A percentile compares a stretch with the other conserved stretches of the same genome.
phyloP scores from a whole-genome alignment of 1,139 yeast genomes.

The Geotrichum macrosporum region DNA sequence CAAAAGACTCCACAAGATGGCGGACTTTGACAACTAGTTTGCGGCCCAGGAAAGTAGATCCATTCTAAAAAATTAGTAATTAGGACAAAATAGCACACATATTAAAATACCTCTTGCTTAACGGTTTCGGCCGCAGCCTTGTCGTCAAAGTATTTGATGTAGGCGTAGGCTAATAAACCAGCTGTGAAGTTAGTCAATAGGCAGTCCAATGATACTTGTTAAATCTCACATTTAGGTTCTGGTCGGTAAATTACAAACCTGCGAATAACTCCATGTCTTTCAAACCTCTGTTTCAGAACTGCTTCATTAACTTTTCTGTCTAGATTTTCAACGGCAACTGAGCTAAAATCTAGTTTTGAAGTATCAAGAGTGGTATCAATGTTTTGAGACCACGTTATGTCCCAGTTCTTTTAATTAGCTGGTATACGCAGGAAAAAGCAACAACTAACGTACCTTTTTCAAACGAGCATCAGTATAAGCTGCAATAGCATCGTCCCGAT shows the following conservation, averaged over 20 bases:
- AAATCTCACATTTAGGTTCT: slow-evolving; percentile 8
- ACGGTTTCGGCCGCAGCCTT: slow-evolving; percentile 14
- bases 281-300: slow-evolving; percentile 18
- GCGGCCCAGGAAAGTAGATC: slow-evolving; percentile 1
- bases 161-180: slow-evolving; percentile 9
- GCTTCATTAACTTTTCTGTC: slow-evolving; percentile 16
- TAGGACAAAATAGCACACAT: not conserved
- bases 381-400: slow-evolving; percentile 22
- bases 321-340: slow-evolving; percentile 18
- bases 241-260: slow-evolving; percentile 17
- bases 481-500: slow-evolving; percentile 83
- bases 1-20: slow-evolving; percentile 18
- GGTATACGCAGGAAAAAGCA: not conserved
- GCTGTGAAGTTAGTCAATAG: not conserved
- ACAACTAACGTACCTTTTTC: slow-evolving; percentile 12
- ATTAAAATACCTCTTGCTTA: slow-evolving; percentile 13
- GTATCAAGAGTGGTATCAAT: slow-evolving; percentile 20
- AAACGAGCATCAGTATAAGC: slow-evolving; percentile 54
- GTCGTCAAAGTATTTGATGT: slow-evolving; percentile 16
- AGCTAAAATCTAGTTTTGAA: slow-evolving; percentile 19
- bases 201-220: not conserved
- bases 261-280: slow-evolving; percentile 19
- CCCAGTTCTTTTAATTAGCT: slow-evolving; percentile 17
- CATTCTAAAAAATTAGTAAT: slow-evolving; percentile 12
- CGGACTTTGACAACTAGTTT: slow-evolving; percentile 10